Conservation (phyloP, 2,329 filamentous ascomycete genomes). For the Fusarium nodosum region DNA sequence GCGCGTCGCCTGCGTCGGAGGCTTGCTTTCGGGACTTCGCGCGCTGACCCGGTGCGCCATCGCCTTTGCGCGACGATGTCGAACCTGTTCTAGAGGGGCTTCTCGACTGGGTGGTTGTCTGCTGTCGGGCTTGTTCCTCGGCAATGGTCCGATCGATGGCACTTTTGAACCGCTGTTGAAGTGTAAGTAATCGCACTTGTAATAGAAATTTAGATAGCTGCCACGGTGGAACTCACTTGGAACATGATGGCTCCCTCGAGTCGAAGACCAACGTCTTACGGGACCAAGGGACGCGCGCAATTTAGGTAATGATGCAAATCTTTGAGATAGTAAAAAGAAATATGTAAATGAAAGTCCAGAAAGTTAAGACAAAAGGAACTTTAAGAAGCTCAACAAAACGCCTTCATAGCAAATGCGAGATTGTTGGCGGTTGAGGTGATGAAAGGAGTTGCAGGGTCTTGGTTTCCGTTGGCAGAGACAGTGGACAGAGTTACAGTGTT, state of each 20-base stretch:
- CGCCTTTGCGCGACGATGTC: slow-evolving; percentile 58
- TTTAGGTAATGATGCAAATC: slow-evolving; percentile 11
- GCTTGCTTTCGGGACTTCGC: slow-evolving; percentile 58
- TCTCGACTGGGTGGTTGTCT: slow-evolving; percentile 63
- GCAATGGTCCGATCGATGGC: slow-evolving; percentile 89
- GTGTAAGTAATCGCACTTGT: slow-evolving; percentile 6
- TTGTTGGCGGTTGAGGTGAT: slow-evolving; percentile 29
- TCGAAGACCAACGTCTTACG: slow-evolving; percentile 37
- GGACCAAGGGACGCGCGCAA: slow-evolving; percentile 40
- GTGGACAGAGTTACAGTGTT: slow-evolving; percentile 38
- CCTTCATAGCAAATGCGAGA: slow-evolving; percentile 30
- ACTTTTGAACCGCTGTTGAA: slow-evolving; percentile 80
- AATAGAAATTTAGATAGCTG: background rate
- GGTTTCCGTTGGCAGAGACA: slow-evolving; percentile 30
- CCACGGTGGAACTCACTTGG: slow-evolving; percentile 48
- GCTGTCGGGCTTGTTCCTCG: slow-evolving; percentile 89
- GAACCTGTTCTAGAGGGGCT: slow-evolving; percentile 58
- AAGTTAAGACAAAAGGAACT: background rate
- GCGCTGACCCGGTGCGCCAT: slow-evolving; percentile 50
- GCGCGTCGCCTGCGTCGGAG: slow-evolving; percentile 56
- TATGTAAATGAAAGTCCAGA: slow-evolving; percentile 14
- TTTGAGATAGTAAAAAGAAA: background rate
- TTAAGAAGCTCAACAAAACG: slow-evolving; percentile 31
- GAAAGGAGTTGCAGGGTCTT: slow-evolving; percentile 44
- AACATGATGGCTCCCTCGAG: slow-evolving; percentile 50